Base-by-base conservation (phyloP, 1,139 yeast genomes). In the Sugiyamaella sp. region DNA sequence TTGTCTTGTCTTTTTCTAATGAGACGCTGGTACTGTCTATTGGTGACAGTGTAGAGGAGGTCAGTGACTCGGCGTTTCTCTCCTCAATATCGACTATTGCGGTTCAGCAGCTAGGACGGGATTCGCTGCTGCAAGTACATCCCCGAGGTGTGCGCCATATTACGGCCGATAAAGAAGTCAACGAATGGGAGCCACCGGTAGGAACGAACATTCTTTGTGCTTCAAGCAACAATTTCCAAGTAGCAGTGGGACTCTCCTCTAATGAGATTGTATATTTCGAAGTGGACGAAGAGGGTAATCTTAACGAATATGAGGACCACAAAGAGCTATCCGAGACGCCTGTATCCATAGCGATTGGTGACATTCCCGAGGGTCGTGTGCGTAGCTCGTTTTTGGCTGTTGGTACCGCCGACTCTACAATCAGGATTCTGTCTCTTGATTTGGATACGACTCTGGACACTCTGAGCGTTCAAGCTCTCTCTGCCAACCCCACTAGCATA, bases 151-250 rank as follows among this genome's bases (percentile, higher is more conserved):
- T 93, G 25, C 76, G 85, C 16, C 91, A 87, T 62, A 74, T 90
- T 2, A 69, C 73, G 3, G 74, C 74, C 27, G 64, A 66, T 51
- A 56, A 62, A 3, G 72, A 70, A 35, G 63, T 70, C 2, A 75
- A 81, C 5, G 87, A 87, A 59, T 93, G 99, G 99, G 76, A 72
- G 40, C 89, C 97, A 1, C 96, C 97, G 0, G 85, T 86, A 0
- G 96, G 95, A 4, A 81, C 86, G 14, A 74, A 79, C 27, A 78
- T 93, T 40, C 64, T 79, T 0, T 72, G 75, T 24, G 86, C 91
- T 0, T 69, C 89, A 1, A 72, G 86, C 2, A 89, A 89, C 37
- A 75, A 78, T 39, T 77, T 79, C 19, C 98, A 93, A 67, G 74
- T 91, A 0, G 81, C 81, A 0, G 65, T 93, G 6, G 90, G 84